Evolutionary conservation across 2,329 filamentous ascomycete genomes (phyloP).

Genomic region (Colletotrichum kahawae): DNA sequence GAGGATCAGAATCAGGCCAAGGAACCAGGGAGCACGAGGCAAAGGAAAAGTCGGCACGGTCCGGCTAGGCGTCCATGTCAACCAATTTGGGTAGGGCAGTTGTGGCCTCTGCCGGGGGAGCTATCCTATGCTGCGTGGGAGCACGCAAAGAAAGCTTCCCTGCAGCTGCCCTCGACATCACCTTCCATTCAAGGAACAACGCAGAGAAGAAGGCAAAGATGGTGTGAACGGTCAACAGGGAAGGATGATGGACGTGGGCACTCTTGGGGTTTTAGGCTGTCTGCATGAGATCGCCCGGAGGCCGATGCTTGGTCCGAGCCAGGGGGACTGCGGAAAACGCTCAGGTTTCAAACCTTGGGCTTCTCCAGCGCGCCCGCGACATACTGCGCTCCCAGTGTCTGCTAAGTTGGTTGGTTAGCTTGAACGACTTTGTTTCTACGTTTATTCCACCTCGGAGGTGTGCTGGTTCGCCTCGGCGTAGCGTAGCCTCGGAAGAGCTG

Average conservation of each 20-base stretch:
- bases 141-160: not conserved
- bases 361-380: not conserved
- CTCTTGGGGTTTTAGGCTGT: not conserved
- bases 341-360: constrained; percentile 2
- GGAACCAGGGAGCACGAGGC: not conserved
- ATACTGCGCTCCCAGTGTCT: not conserved
- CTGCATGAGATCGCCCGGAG: not conserved
- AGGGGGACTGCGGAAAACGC: not conserved
- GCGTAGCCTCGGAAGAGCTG: not conserved
- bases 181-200: not conserved
- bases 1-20: not conserved
- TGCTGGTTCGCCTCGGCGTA: not conserved
- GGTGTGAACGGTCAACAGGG: not conserved
- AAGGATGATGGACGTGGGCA: not conserved
- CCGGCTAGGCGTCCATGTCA: not conserved
- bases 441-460: not conserved
- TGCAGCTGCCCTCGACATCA: not conserved
- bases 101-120: not conserved
- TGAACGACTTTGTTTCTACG: not conserved
- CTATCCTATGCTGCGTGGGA: not conserved
- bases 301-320: constrained; percentile 8
- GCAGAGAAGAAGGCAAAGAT: not conserved
- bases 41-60: constrained; percentile 11
- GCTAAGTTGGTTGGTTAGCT: not conserved
- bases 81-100: not conserved